These are phyloP conservation scores for Starmerella apis DNA, from an alignment of 805 yeast genomes.

Conservation along the genomic window DNA sequence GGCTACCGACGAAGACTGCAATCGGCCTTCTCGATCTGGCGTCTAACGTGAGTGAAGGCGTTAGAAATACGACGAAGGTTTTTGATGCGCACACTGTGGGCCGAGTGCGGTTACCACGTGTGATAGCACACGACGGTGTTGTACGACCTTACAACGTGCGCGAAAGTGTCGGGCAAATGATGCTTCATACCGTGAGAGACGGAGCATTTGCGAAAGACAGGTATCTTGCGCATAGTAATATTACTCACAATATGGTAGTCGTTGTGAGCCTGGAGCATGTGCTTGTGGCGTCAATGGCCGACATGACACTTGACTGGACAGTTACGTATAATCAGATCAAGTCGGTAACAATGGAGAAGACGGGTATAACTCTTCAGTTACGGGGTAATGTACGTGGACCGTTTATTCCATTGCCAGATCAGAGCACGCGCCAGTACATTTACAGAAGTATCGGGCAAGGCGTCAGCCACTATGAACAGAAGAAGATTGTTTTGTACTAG, in stretches of 20 bases:
- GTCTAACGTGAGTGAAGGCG: constrained; percentile 85
- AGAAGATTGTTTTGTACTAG: constrained; percentile 23
- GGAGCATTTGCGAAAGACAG: constrained; percentile 62
- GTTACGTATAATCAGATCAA: constrained; percentile 54
- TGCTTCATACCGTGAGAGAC: constrained; percentile 77
- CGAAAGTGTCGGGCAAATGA: constrained; percentile 88
- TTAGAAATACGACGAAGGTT: constrained; percentile 81
- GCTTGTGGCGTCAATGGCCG: constrained; percentile 53
- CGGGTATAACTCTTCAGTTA: constrained; percentile 64
- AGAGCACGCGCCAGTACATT: constrained; percentile 49
- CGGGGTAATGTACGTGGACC: constrained; percentile 49
- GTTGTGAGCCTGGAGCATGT: constrained; percentile 65
- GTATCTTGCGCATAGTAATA: constrained; percentile 76
- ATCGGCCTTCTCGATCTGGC: constrained; percentile 91
- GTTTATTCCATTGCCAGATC: constrained; percentile 72
- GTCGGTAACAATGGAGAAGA: constrained; percentile 61
- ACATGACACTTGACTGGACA: constrained; percentile 59
- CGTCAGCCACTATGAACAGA: constrained; percentile 58
- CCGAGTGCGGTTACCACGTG: constrained; percentile 74
- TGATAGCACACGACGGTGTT: constrained; percentile 56
- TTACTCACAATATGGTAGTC: constrained; percentile 70
- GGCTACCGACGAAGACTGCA: constrained; percentile 92
- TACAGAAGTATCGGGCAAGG: constrained; percentile 70
- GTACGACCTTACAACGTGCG: constrained; percentile 66
- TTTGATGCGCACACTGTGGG: constrained; percentile 58